phyloP scores from a whole-genome alignment of 2,329 filamentous ascomycete species.

The Fusarium nelsonii region DNA sequence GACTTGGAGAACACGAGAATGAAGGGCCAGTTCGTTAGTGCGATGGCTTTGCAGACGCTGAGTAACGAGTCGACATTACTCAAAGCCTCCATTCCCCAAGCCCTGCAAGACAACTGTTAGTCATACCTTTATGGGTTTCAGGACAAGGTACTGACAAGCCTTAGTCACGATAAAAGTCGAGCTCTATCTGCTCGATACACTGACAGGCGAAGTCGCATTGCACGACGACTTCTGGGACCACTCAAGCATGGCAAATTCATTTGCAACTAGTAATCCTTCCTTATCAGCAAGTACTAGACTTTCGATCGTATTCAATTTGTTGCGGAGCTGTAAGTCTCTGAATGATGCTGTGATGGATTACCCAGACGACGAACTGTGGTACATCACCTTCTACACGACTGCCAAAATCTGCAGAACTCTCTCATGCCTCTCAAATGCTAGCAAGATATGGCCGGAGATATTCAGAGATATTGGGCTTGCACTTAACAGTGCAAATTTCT shows the following conservation, averaged over 20 bases:
- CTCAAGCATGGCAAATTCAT: neutral
- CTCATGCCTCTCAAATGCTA: conserved; percentile 15
- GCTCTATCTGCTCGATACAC: conserved; percentile 9
- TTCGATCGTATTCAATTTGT: neutral
- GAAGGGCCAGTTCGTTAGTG: conserved; percentile 18
- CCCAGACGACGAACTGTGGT: conserved; percentile 5
- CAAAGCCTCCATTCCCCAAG: neutral
- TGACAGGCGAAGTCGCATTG: conserved; percentile 13
- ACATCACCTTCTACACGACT: conserved; percentile 23
- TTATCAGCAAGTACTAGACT: neutral
- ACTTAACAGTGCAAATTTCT: neutral
- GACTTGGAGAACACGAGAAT: conserved; percentile 11
- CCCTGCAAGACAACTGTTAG: neutral
- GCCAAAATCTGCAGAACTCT: conserved; percentile 21
- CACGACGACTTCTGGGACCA: conserved; percentile 25
- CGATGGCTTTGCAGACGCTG: conserved; percentile 18
- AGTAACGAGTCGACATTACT: conserved; percentile 4
- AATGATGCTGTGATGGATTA: conserved; percentile 4
- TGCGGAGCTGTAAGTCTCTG: conserved; percentile 7
- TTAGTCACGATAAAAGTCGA: conserved; percentile 16
- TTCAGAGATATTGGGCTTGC: neutral
- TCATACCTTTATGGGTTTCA: too few species aligned
- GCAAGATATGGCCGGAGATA: conserved; percentile 7
- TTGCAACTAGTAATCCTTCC: neutral
- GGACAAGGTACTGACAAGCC: neutral